phyloP scores from a whole-genome alignment of 352 stramenopile genomes.

The Halophytophthora polymorphica region DNA sequence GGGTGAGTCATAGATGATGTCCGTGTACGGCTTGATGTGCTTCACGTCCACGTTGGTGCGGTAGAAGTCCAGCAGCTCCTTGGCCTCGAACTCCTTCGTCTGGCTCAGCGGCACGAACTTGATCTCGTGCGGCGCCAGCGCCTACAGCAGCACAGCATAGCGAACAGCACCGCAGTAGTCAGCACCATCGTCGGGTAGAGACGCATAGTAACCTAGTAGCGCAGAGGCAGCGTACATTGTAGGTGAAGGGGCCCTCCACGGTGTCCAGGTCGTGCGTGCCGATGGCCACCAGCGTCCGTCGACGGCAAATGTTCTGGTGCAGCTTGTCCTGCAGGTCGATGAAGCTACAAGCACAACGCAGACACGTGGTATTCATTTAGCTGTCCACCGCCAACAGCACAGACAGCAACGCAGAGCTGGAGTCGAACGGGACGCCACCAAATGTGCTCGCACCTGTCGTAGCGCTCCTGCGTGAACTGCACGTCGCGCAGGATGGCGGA shows the following conservation, averaged over 20 bases:
- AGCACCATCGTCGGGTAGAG: neutral
- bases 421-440: neutral
- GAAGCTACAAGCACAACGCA: conserved; percentile 74
- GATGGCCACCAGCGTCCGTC: conserved; percentile 98
- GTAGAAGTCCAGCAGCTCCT: conserved; percentile 95
- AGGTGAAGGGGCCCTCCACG: conserved; percentile 92
- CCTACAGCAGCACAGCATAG: conserved; percentile 49
- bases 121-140: conserved; percentile 91
- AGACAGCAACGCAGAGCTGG: too few relatives aligned
- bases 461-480: conserved; percentile 93
- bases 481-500: conserved; percentile 97
- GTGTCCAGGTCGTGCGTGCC: conserved; percentile 99
- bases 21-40: conserved; percentile 99
- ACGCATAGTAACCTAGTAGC: neutral
- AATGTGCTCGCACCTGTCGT: conserved; percentile 75
- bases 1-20: conserved; percentile 99
- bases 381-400: neutral
- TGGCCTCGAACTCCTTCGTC: conserved; percentile 89
- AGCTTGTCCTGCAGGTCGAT: conserved; percentile 99
- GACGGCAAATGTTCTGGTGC: conserved; percentile 99
- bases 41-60: conserved; percentile 93
- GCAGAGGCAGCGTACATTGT: conserved; percentile 51
- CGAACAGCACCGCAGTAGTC: neutral
- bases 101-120: conserved; percentile 96
- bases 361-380: neutral